A percentile compares a stretch with the other conserved stretches of the same genome.
These are phyloP conservation scores for Neophaeococcomyces mojaviensis DNA, from an alignment of 2,329 filamentous ascomycete genomes.

Conservation along the genomic window DNA sequence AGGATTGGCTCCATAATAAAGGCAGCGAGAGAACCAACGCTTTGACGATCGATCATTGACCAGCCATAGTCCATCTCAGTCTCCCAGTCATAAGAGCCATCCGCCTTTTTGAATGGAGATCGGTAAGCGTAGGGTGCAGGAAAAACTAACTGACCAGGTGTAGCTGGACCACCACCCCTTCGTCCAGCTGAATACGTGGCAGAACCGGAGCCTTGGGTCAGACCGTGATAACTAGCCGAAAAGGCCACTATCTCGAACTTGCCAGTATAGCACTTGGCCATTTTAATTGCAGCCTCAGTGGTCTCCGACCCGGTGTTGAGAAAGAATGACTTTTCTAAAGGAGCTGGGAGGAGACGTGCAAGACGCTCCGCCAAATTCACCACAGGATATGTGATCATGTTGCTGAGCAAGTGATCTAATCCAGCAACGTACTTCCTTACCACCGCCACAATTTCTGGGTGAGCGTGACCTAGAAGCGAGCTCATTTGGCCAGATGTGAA, in stretches of 20 bases:
- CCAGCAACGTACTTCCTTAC: constrained; percentile 44
- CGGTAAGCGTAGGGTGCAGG: constrained; percentile 55
- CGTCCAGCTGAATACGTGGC: constrained; percentile 49
- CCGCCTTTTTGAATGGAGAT: constrained; percentile 50
- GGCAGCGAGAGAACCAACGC: constrained; percentile 53
- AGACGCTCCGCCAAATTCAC: constrained; percentile 45
- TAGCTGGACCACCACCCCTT: constrained; percentile 35
- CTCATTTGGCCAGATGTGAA: constrained; percentile 56
- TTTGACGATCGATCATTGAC: constrained; percentile 52
- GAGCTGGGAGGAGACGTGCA: constrained; percentile 39
- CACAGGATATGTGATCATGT: constrained; percentile 51
- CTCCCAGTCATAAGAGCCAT: constrained; percentile 58
- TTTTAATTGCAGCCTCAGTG: constrained; percentile 55
- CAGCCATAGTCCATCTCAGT: constrained; percentile 56
- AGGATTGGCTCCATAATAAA: constrained; percentile 55
- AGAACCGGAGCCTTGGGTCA: constrained; percentile 45
- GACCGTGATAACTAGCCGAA: constrained; percentile 52
- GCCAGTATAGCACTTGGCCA: constrained; percentile 56
- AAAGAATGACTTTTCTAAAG: constrained; percentile 49
- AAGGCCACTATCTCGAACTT: constrained; percentile 58
- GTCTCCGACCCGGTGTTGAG: constrained; percentile 50
- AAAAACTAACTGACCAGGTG: constrained; percentile 50
- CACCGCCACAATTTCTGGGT: constrained; percentile 50
- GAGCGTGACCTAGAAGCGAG: constrained; percentile 49
- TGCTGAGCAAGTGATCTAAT: constrained; percentile 52